Percentiles rank a stretch among this genome's conserved stretches.
Conservation (phyloP, 805 yeast genomes). For the Yamadazyma scolyti region DNA sequence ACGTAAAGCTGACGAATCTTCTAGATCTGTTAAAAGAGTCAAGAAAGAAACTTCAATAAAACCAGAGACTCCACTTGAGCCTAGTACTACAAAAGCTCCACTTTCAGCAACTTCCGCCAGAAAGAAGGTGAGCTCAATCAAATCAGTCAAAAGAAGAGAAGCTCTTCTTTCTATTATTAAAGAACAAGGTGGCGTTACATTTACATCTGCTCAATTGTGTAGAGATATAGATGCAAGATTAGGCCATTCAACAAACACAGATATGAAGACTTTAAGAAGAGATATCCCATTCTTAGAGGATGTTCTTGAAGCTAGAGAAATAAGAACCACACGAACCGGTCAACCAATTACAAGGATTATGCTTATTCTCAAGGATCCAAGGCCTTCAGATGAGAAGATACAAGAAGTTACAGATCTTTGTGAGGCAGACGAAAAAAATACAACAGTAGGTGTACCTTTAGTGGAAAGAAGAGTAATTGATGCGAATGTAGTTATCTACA, state of each 20-base stretch:
- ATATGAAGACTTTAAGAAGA: constrained; percentile 35
- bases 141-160: constrained; percentile 26
- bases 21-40: too few relatives aligned
- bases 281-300: constrained; percentile 27
- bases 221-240: constrained; percentile 28
- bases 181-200: constrained; percentile 36
- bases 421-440: constrained; percentile 15
- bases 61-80: too few relatives aligned
- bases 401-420: constrained; percentile 22
- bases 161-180: constrained; percentile 26
- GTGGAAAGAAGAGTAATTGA: constrained; percentile 20
- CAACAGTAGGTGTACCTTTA: constrained; percentile 1
- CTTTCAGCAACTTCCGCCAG: too few relatives aligned
- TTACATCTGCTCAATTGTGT: constrained; percentile 29
- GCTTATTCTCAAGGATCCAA: constrained; percentile 26
- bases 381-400: constrained; percentile 28
- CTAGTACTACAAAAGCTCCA: too few relatives aligned
- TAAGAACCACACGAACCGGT: constrained; percentile 24
- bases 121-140: too few relatives aligned
- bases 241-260: constrained; percentile 26
- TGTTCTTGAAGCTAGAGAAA: constrained; percentile 19
- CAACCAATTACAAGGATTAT: constrained; percentile 25
- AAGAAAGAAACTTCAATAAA: too few relatives aligned
- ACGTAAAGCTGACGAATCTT: neutral
- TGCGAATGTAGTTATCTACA: constrained; percentile 23